Evolutionary conservation across 2,329 filamentous ascomycete species (phyloP), one percentile per base, ranked within the genome.

Genomic region (Pseudogymnoascus pannorum): DNA sequence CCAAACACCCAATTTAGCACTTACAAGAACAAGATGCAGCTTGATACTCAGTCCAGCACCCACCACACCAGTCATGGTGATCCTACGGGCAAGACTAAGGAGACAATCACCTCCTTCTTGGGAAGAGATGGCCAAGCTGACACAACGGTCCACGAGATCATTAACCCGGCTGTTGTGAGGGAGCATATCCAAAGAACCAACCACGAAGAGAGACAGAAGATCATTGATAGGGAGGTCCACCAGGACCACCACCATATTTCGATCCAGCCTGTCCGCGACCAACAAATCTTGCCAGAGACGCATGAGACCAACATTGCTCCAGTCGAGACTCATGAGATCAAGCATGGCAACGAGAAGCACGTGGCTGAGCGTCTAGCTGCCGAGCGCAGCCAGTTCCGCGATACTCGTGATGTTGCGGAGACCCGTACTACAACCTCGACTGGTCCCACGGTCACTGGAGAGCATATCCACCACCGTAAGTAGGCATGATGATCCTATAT

Each of bases 191-290:
- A 77, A 63, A 82, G 81, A 44, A 79, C 81, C n/a, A 73, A 79
- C 40, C 85, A 88, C 61, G 84, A 89, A 69, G 74, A 86, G n/a
- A 67, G 83, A 8, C 79, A 76, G 18, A 86, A 82, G 1, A 87
- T 84, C 5, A 72, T 89, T 24, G 85, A 90, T 70, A 82, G 81
- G 66, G 87, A 90, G 67, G 76, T 89, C 3, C 86, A 90, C 70
- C 87, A 89, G 71, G 84, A 89, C 63, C 87, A 90, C 68, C 84
- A 88, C 71, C 86, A 90, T 72, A 87, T 85, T 54, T 85, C 84
- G 0, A 75, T 89, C 1, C 87, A 90, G 73, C 87, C 87, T 0
- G 74, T 91, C 22, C 62, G 76, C 16, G 77, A 84, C 66, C 74
- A 78, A 65, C 82, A 82, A 68, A 77, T 78, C 8, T 72, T 69